Conservation (phyloP, 2,329 filamentous ascomycete genomes). For the Alternaria triticimaculans region DNA sequence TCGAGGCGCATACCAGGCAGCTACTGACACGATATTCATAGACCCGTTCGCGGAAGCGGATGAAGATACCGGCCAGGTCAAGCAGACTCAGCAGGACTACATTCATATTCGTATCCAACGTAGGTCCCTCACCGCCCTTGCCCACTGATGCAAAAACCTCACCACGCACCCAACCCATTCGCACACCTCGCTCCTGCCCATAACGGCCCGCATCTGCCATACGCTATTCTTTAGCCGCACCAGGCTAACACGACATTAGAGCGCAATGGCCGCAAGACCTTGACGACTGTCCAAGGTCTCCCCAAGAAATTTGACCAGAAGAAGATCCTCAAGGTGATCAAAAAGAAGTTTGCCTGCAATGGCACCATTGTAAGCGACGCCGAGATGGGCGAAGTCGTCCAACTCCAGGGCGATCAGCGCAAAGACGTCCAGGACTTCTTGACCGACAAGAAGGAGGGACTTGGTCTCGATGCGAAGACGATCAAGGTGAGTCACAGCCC, state of each 20-base stretch:
- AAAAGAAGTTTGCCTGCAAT: constrained; percentile 99
- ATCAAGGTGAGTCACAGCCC: constrained; percentile 73
- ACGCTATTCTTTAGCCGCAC: background rate
- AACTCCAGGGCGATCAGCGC: constrained; percentile 99
- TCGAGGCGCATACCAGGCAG: constrained; percentile 1
- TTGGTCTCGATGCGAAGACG: constrained; percentile 93
- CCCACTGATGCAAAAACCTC: background rate
- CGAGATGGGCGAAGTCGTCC: constrained; percentile 99
- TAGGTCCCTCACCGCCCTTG: constrained; percentile 54
- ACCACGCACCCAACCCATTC: background rate
- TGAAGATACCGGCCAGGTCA: constrained; percentile 96
- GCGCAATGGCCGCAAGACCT: constrained; percentile 99
- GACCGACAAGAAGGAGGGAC: constrained; percentile 91
- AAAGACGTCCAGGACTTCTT: constrained; percentile 99
- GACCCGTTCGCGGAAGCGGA: constrained; percentile 99
- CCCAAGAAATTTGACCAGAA: constrained; percentile 99
- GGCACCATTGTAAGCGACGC: constrained; percentile 96
- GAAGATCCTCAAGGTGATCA: constrained; percentile 99
- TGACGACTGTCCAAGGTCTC: constrained; percentile 99
- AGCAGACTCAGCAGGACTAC: constrained; percentile 88
- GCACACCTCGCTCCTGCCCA: background rate
- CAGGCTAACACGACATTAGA: constrained; percentile 66
- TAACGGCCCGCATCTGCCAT: background rate
- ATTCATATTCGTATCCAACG: constrained; percentile 99
- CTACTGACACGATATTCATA: constrained; percentile 2